A percentile compares a stretch with the other conserved stretches of the same genome.
Conservation (phyloP, 768 basidiomycete species). For the Daedaleopsis sinensis region DNA sequence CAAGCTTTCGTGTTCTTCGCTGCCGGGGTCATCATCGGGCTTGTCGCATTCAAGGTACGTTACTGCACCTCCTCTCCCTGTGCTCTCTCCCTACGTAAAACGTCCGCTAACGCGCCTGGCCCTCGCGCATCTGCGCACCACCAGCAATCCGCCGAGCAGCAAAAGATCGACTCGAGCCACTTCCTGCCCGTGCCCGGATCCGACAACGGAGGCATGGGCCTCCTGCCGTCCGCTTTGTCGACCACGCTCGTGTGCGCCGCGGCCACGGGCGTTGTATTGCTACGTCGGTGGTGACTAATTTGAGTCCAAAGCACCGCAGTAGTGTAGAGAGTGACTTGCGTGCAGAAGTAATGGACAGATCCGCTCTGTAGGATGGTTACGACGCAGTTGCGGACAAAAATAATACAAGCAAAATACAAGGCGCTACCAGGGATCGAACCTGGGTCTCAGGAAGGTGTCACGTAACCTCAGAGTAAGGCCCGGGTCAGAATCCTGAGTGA, state of each 20-base stretch:
- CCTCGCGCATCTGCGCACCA: too few species aligned
- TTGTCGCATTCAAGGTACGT: slow-evolving; percentile 79
- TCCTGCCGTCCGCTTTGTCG: background rate
- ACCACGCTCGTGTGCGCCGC: slow-evolving; percentile 2
- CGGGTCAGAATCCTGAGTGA: slow-evolving; percentile 21
- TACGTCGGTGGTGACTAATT: slow-evolving; percentile 4
- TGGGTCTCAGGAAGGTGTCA: slow-evolving; percentile 23
- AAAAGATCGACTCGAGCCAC: slow-evolving; percentile 50
- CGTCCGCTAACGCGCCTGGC: background rate
- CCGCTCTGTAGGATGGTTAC: too few species aligned
- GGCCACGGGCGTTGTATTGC: slow-evolving; percentile 1
- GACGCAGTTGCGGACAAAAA: too few species aligned
- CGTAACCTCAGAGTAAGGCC: too few species aligned
- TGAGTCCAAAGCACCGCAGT: too few species aligned
- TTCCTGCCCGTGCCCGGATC: slow-evolving; percentile 68
- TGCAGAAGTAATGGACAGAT: background rate
- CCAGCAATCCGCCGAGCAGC: slow-evolving; percentile 64
- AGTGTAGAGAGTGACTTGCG: background rate
- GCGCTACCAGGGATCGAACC: slow-evolving; percentile 25
- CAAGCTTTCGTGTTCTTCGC: slow-evolving; percentile 75
- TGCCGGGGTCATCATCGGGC: slow-evolving; percentile 73
- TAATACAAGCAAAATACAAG: background rate
- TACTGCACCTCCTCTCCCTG: background rate
- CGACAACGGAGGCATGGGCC: slow-evolving; percentile 20
- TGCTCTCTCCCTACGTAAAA: background rate